Base-by-base conservation (phyloP, 352 stramenopile species). In the Globisporangium orthogonon region DNA sequence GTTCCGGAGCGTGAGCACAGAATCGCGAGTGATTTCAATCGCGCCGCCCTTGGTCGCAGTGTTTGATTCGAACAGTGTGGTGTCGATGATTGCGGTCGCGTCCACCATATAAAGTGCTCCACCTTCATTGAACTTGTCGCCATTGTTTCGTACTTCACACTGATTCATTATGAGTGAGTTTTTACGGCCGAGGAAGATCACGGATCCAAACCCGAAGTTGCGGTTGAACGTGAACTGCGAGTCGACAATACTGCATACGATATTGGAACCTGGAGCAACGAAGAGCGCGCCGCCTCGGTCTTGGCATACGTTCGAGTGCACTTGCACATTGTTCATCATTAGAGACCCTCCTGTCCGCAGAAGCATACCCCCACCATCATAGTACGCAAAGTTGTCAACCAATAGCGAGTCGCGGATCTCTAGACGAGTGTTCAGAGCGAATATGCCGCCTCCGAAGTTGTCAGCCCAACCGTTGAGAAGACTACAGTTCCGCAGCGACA, bases 381-480 rank as follows among this genome's bases (percentile, higher is more conserved):
- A 88, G 23, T 77, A 76, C 2, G 81, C 81, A 30, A 72, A 71
- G 54, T 87, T 87, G 23, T 68, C 50, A 4, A 41, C 55, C 44
- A 86, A 57, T n/a, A 4, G 43, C 11, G 62, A 81, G 28, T 58
- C 30, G 18, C 46, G 61, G 40, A 73, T 70, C 18, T 56, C 51
- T 1, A 74, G 33, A 0, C 31, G n/a, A 0, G 56, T 63, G 30
- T 61, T 67, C 15, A 63, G 67, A 10, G 58, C 65, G 54, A 70
- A 87, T 23, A 91, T 62, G 11, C 63, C 69, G 9, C 69, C 76
- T 7, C 78, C 81, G 66, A 88, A 91, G 14, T 88, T 69, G 39
- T 66, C 69, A 0, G 66, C 65, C 39, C 68, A 67, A 0, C 67
- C 64, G 13, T 66, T 62, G 2, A 65, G 41, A 17, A 91, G n/a